These are phyloP conservation scores for Neurospora crassa DNA, from an alignment of 2,329 filamentous ascomycete species.

Conservation along the genomic window DNA sequence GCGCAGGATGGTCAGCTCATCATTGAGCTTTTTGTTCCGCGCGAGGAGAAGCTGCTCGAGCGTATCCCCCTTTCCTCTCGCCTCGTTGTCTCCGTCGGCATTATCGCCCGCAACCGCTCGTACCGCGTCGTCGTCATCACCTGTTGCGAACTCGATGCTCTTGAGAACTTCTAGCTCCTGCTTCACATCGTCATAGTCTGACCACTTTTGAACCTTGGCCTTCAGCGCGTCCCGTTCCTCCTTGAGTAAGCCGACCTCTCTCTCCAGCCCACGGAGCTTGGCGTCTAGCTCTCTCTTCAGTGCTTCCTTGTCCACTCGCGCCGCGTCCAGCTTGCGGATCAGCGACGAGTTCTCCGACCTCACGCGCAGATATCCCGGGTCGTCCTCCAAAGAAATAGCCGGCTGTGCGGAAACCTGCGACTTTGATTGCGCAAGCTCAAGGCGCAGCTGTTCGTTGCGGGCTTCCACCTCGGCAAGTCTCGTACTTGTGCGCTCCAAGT, in stretches of 20 bases:
- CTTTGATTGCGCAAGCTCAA: conserved; percentile 84
- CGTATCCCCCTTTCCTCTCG: conserved; percentile 57
- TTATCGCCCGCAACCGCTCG: not conserved
- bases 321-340: conserved; percentile 76
- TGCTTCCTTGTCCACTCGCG: conserved; percentile 73
- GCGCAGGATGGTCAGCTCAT: conserved; percentile 84
- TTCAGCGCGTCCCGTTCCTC: conserved; percentile 75
- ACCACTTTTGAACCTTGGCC: conserved; percentile 76
- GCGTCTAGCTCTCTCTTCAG: conserved; percentile 68
- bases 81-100: conserved; percentile 24
- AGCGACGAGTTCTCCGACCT: conserved; percentile 90
- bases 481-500: conserved; percentile 80
- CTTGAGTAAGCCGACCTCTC: conserved; percentile 64
- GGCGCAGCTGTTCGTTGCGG: conserved; percentile 82
- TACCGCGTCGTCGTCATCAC: conserved; percentile 61
- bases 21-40: conserved; percentile 91
- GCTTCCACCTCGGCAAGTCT: conserved; percentile 85
- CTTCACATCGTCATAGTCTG: conserved; percentile 93
- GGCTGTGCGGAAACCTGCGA: conserved; percentile 58
- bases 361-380: conserved; percentile 78
- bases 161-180: conserved; percentile 94
- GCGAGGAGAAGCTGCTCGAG: conserved; percentile 85
- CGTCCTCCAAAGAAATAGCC: conserved; percentile 64
- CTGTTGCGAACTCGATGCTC: conserved; percentile 93
- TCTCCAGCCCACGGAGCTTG: conserved; percentile 68